These are phyloP conservation scores for Zalerion maritima DNA, from an alignment of 495 filamentous ascomycete genomes.

Conservation along the genomic window DNA sequence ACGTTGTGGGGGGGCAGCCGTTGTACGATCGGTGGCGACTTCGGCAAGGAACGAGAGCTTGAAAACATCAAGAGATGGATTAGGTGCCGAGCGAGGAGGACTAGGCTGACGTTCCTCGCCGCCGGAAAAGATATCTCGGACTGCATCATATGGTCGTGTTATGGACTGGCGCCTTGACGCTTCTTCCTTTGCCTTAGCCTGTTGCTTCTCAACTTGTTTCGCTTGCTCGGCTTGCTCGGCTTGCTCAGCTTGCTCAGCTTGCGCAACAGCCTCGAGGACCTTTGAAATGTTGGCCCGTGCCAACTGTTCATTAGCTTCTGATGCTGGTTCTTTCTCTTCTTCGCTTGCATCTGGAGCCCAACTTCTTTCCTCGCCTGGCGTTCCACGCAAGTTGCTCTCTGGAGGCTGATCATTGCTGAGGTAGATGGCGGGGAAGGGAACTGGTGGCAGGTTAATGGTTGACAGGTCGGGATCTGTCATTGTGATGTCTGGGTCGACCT, in stretches of 20 bases:
- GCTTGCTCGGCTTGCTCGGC: no score
- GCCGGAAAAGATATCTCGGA: conserved; percentile 30
- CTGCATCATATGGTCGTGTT: conserved; percentile 32
- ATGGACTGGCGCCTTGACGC: conserved; percentile 9
- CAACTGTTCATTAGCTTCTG: conserved; percentile 2
- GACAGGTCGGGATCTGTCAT: no score
- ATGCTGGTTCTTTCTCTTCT: not conserved
- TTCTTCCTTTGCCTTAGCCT: no score
- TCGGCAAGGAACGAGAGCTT: conserved; percentile 20
- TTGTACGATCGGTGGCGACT: no score
- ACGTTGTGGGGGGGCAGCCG: no score
- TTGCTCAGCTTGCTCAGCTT: conserved; percentile 11
- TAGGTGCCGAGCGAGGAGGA: conserved; percentile 4
- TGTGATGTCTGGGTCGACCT: no score
- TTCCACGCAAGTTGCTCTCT: conserved; percentile 4
- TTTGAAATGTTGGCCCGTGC: conserved; percentile 1
- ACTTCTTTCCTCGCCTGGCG: conserved; percentile 14
- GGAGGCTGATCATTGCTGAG: no score
- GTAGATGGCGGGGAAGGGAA: no score
- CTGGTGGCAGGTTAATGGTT: no score
- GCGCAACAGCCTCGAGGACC: conserved; percentile 20
- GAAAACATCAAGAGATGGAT: conserved; percentile 1
- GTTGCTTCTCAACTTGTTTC: no score
- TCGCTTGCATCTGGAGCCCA: conserved; percentile 1
- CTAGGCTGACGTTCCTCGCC: conserved; percentile 10